Evolutionary conservation across 805 yeast species (phyloP).

Genomic region (Blastobotrys chiropterorum): DNA sequence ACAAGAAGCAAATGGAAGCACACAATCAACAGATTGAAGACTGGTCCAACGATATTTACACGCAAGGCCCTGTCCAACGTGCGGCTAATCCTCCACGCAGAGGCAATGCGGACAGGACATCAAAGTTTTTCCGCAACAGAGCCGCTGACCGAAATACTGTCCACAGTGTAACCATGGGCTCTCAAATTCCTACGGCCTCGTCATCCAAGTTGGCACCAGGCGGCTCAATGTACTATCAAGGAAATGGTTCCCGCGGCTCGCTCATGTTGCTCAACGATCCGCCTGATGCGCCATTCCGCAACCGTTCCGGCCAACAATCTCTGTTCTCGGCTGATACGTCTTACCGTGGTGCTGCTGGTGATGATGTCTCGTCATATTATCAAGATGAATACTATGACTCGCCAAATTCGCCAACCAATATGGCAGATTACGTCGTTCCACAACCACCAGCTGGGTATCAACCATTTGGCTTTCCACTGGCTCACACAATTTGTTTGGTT

Average conservation of each 20-base stretch:
- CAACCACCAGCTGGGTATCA: conserved; percentile 88
- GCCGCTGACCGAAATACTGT: conserved; percentile 14
- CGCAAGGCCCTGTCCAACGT: conserved; percentile 30
- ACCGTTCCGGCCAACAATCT: conserved; percentile 12
- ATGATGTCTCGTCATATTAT: conserved; percentile 7
- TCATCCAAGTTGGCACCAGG: conserved; percentile 30
- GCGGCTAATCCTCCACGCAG: conserved; percentile 39
- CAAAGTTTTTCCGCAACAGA: conserved; percentile 8
- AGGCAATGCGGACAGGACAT: conserved; percentile 5
- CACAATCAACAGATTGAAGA: conserved; percentile 67
- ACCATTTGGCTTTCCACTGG: conserved; percentile 78
- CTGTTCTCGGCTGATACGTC: conserved; percentile 20
- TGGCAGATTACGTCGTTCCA: conserved; percentile 63
- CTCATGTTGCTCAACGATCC: conserved; percentile 15
- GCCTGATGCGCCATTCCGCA: conserved; percentile 1
- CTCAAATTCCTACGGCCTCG: conserved; percentile 27
- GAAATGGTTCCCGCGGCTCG: conserved; percentile 20
- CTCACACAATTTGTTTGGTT: conserved; percentile 68
- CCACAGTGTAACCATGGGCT: conserved; percentile 28
- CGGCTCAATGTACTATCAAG: conserved; percentile 26
- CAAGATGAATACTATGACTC: conserved; percentile 6
- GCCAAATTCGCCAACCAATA: conserved; percentile 3
- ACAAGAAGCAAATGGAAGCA: conserved; percentile 50
- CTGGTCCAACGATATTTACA: conserved; percentile 68
- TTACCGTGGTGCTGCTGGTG: conserved; percentile 22